Evolutionary conservation across 2,329 filamentous ascomycete genomes (phyloP).

Genomic region (Fusarium cicatricum): DNA sequence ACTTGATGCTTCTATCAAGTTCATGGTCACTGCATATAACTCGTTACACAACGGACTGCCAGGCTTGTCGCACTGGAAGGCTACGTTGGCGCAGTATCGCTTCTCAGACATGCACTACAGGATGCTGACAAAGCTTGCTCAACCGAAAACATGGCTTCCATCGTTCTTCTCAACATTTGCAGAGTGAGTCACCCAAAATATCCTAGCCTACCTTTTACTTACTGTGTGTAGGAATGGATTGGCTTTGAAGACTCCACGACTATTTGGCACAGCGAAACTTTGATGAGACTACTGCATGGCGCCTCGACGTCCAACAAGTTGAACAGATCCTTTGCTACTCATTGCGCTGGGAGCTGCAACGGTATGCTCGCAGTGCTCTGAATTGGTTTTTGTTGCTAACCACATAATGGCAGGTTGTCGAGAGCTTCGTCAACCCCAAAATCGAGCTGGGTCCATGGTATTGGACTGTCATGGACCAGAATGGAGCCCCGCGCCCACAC

Average conservation of each 20-base stretch:
- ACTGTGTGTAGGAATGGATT: too few relatives aligned
- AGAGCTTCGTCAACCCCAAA: constrained; percentile 40
- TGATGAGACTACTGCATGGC: too few relatives aligned
- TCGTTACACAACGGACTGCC: background rate
- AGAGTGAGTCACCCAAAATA: constrained; percentile 27
- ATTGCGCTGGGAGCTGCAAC: too few relatives aligned
- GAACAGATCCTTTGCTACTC: too few relatives aligned
- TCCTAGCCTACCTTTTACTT: too few relatives aligned
- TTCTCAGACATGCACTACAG: constrained; percentile 33
- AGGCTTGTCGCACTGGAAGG: constrained; percentile 53
- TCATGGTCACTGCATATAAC: constrained; percentile 45
- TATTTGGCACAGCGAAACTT: too few relatives aligned
- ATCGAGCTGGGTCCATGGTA: constrained; percentile 37
- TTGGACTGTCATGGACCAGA: constrained; percentile 6
- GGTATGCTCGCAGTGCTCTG: background rate
- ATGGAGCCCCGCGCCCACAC: background rate
- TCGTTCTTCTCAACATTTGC: constrained; percentile 44
- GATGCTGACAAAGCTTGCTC: constrained; percentile 35
- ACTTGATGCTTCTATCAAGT: background rate
- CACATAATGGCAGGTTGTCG: constrained; percentile 31
- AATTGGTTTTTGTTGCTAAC: background rate
- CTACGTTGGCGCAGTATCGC: constrained; percentile 38
- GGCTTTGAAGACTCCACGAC: too few relatives aligned
- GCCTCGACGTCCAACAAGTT: too few relatives aligned
- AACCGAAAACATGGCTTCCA: constrained; percentile 43